Evolutionary conservation across 2,329 filamentous ascomycete genomes (phyloP).

Genomic region (Macrophomina tecta): DNA sequence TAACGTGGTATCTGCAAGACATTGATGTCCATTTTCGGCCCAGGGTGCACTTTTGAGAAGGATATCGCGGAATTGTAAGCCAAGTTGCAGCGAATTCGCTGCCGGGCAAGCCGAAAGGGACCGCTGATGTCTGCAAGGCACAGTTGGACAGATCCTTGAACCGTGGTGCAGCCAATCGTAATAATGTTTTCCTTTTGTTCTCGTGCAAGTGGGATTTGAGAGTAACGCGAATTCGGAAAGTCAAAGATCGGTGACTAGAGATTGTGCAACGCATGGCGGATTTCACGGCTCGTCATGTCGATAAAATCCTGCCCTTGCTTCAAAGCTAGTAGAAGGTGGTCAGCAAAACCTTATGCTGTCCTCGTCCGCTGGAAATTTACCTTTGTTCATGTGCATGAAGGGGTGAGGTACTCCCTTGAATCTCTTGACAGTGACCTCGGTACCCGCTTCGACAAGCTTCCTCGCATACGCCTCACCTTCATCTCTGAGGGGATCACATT

Average conservation of each 20-base stretch:
- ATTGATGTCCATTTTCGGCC: too few relatives aligned
- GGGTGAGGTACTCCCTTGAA: constrained; percentile 6
- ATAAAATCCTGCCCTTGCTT: not conserved
- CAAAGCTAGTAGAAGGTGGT: not conserved
- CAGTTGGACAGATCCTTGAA: not conserved
- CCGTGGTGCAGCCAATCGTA: not conserved
- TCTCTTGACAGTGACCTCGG: constrained; percentile 1
- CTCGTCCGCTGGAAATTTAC: not conserved
- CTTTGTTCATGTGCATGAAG: constrained; percentile 20
- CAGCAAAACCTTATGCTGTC: not conserved
- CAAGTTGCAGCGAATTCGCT: too few relatives aligned
- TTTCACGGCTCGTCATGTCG: not conserved
- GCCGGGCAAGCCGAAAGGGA: too few relatives aligned
- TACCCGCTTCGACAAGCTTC: not conserved
- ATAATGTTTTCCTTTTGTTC: not conserved
- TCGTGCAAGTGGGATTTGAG: not conserved
- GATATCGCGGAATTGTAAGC: too few relatives aligned
- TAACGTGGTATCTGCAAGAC: too few relatives aligned
- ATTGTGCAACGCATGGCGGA: constrained; percentile 6
- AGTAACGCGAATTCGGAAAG: not conserved
- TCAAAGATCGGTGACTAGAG: not conserved
- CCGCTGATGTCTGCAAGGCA: too few relatives aligned
- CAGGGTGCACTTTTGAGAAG: too few relatives aligned
- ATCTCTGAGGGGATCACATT: constrained; percentile 7
- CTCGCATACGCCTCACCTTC: not conserved